A percentile compares a stretch with the other conserved stretches of the same genome.
These are phyloP conservation scores for Senna tora DNA, from an alignment of 306 rosid genomes.

Conservation along the genomic window DNA sequence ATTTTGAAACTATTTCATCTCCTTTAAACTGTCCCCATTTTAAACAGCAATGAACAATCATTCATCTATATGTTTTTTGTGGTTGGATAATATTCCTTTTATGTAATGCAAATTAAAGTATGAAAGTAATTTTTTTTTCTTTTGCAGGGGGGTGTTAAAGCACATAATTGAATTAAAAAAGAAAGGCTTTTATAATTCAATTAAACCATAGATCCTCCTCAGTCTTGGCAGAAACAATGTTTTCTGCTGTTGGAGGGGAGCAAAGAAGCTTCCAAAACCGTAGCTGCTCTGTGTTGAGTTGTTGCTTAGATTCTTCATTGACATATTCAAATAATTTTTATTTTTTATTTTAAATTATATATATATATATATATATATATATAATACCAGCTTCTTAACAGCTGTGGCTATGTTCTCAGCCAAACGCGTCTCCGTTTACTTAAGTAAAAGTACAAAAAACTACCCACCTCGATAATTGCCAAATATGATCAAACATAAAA, in stretches of 20 bases:
- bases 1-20: not conserved
- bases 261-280: slow-evolving; percentile 41
- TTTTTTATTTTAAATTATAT: too few species aligned
- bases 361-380: slow-evolving; percentile 3
- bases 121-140: too few species aligned
- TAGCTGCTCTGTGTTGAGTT: not conserved
- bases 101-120: too few species aligned
- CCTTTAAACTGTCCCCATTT: not conserved
- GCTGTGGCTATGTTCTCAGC: slow-evolving; percentile 43
- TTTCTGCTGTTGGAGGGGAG: not conserved
- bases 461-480: too few species aligned
- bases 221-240: not conserved
- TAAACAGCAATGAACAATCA: slow-evolving; percentile 4
- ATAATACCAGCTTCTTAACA: slow-evolving; percentile 43
- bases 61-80: not conserved
- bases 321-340: slow-evolving; percentile 34
- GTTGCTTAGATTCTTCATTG: slow-evolving; percentile 13
- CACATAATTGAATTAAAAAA: not conserved
- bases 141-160: not conserved
- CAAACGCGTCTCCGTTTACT: slow-evolving; percentile 41
- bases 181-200: not conserved
- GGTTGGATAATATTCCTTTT: too few species aligned
- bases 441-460: slow-evolving; percentile 14
- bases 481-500: too few species aligned
- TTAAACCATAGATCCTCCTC: not conserved